Percentiles rank a stretch among this genome's conserved stretches.
Conservation (phyloP, 179 eudicot genomes). For the Carnegiea gigantea region DNA sequence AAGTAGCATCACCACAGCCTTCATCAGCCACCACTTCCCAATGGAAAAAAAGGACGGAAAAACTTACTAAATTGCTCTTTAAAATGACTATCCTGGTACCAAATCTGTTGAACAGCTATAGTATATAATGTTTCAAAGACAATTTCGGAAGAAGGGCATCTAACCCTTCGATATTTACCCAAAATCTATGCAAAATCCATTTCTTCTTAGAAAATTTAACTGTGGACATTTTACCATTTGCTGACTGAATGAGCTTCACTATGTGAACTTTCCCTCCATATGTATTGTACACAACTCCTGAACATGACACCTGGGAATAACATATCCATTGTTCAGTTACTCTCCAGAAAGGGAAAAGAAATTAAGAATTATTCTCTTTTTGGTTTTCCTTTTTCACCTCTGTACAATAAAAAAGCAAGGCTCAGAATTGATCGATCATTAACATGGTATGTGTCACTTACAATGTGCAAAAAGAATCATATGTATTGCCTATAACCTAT, state of each 20-base stretch:
- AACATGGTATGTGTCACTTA: conserved; percentile 33
- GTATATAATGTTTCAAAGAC: not conserved
- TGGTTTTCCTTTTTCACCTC: conserved; percentile 15
- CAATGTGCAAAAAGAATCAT: conserved; percentile 29
- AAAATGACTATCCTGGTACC: not conserved
- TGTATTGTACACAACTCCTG: not conserved
- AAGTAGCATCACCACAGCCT: not conserved
- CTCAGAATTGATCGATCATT: conserved; percentile 20
- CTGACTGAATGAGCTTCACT: not conserved
- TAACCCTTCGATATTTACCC: not conserved
- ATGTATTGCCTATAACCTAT: conserved; percentile 8
- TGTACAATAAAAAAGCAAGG: conserved; percentile 17
- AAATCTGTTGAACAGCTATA: not conserved
- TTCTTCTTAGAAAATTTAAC: not conserved
- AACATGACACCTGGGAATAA: conserved; percentile 18
- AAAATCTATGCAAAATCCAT: not conserved
- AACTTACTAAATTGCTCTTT: not conserved
- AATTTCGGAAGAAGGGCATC: not conserved
- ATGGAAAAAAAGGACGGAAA: not conserved
- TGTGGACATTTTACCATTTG: not conserved
- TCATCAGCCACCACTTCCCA: not conserved
- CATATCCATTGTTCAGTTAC: not conserved
- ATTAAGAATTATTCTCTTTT: conserved; percentile 33
- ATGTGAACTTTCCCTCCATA: conserved; percentile 12
- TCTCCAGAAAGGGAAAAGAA: conserved; percentile 12